Percentiles rank a stretch among this genome's conserved stretches.
These are phyloP conservation scores for Lipomyces starkeyi DNA, from an alignment of 805 yeast species.

Conservation along the genomic window DNA sequence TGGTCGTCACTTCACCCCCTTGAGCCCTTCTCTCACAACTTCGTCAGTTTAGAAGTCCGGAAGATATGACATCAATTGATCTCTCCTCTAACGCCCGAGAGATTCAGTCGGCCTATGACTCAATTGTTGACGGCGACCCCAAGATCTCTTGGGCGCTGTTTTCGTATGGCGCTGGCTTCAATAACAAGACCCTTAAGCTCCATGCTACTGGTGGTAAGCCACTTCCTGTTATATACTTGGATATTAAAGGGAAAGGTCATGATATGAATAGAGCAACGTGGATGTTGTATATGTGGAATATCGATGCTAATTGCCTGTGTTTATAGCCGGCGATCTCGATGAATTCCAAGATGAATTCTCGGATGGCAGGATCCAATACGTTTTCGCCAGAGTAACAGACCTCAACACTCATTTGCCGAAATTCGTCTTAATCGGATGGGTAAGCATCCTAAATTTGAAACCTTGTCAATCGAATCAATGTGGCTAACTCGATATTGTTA, in stretches of 20 bases:
- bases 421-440: conserved; percentile 86
- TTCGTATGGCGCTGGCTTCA: conserved; percentile 67
- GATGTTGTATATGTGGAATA: background rate
- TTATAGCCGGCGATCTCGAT: conserved; percentile 60
- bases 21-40: background rate
- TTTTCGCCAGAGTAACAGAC: conserved; percentile 83
- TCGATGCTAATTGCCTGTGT: background rate
- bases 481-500: background rate
- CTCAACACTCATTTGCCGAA: conserved; percentile 92
- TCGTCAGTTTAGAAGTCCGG: background rate
- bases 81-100: conserved; percentile 36
- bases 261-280: background rate
- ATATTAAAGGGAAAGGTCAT: background rate
- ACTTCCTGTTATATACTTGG: background rate
- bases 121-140: conserved; percentile 78
- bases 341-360: conserved; percentile 83
- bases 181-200: conserved; percentile 49
- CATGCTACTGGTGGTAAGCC: conserved; percentile 45
- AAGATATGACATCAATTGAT: conserved; percentile 34
- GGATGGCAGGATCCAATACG: conserved; percentile 89
- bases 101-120: conserved; percentile 60
- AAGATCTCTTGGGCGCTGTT: conserved; percentile 77
- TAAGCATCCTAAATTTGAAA: conserved; percentile 23
- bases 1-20: too few species aligned
- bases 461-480: background rate